Conservation (phyloP, 176 grass and related monocot genomes). For the Melocanna baccifera region DNA sequence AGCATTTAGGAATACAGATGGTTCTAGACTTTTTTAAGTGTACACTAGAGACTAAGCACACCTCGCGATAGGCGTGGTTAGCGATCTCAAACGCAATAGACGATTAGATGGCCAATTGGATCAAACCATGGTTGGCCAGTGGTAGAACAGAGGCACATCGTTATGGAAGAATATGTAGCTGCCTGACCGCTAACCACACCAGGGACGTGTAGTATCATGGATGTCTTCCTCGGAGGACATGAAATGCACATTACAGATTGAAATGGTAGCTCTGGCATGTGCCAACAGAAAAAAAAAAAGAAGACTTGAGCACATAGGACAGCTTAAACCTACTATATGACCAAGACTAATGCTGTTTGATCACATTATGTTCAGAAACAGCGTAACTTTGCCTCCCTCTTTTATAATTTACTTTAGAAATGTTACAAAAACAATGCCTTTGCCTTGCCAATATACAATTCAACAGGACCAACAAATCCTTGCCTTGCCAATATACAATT, state of each 20-base stretch:
- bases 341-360: not conserved
- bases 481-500: conserved; percentile 13
- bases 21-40: too few relatives aligned
- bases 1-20: too few relatives aligned
- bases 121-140: not conserved
- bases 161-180: not conserved
- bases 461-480: not conserved
- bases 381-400: not conserved
- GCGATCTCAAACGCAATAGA: too few relatives aligned
- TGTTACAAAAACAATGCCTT: conserved; percentile 4
- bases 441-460: conserved; percentile 13
- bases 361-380: not conserved
- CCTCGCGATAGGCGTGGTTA: too few relatives aligned
- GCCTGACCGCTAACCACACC: not conserved
- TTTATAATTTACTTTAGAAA: conserved; percentile 7
- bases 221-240: not conserved
- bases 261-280: not conserved
- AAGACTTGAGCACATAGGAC: not conserved
- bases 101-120: not conserved
- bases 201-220: not conserved
- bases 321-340: not conserved
- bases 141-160: not conserved
- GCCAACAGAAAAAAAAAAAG: not conserved
- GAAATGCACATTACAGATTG: not conserved
- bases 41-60: too few relatives aligned